phyloP scores from a whole-genome alignment of 371 early-diverging fungal genomes.

The Smittium culicis region DNA sequence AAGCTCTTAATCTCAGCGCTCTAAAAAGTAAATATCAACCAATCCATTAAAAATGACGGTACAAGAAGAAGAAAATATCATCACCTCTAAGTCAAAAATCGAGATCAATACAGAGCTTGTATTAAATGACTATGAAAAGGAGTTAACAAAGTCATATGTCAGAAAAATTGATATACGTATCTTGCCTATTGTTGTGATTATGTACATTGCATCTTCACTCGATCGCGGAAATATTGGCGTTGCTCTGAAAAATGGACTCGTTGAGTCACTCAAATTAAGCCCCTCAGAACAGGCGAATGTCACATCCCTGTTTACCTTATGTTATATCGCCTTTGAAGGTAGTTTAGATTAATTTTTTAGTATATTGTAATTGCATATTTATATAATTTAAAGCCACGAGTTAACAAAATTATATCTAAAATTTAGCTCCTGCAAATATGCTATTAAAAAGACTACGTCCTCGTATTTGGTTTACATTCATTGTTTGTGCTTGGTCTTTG shows the following conservation, averaged over 20 bases:
- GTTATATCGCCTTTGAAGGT: slow-evolving; percentile 34
- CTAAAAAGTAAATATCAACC: too few relatives aligned
- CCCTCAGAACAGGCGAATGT: slow-evolving; percentile 5
- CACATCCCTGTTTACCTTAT: slow-evolving; percentile 12
- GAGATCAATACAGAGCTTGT: slow-evolving; percentile 1
- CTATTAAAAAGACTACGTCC: slow-evolving; percentile 46
- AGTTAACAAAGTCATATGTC: not conserved
- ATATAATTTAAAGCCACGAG: not conserved
- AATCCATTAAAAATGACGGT: too few relatives aligned
- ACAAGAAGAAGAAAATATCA: not conserved
- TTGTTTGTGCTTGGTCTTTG: slow-evolving; percentile 47
- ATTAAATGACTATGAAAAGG: not conserved
- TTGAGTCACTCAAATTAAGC: slow-evolving; percentile 18
- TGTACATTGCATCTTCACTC: slow-evolving; percentile 22
- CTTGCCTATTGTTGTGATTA: slow-evolving; percentile 21
- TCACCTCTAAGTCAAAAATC: not conserved
- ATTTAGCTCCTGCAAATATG: slow-evolving; percentile 49
- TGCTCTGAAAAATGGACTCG: slow-evolving; percentile 34
- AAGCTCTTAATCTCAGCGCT: too few relatives aligned
- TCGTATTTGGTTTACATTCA: slow-evolving; percentile 52
- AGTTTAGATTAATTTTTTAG: not conserved
- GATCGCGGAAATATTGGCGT: slow-evolving; percentile 35
- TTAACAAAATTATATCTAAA: not conserved
- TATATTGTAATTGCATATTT: too few relatives aligned
- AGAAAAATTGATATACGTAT: slow-evolving; percentile 19